Evolutionary conservation across 345 rosid species (phyloP).

Genomic region (Durio zibethinus): DNA sequence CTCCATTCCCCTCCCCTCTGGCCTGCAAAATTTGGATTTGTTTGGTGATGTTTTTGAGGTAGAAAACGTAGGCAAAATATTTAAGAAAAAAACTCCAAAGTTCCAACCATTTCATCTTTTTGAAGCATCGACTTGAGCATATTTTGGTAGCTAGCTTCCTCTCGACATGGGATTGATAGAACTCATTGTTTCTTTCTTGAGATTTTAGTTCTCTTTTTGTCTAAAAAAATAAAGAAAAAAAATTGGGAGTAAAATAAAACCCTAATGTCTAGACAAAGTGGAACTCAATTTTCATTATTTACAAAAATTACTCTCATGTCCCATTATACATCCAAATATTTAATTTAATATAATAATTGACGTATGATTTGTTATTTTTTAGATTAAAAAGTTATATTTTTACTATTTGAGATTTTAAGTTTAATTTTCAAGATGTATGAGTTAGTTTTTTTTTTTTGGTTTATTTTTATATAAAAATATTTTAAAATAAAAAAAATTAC

Average conservation of each 20-base stretch:
- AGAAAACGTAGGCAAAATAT: conserved; percentile 2
- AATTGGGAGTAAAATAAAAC: neutral
- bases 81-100: neutral
- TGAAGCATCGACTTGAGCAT: neutral
- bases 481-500: too few relatives aligned
- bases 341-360: too few relatives aligned
- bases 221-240: too few relatives aligned
- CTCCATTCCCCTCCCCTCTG: neutral
- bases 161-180: neutral
- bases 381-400: too few relatives aligned
- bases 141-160: neutral
- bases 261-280: neutral
- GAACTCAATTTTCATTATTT: neutral
- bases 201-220: neutral
- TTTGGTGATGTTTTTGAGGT: neutral
- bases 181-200: neutral
- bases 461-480: too few relatives aligned
- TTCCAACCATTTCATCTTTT: neutral
- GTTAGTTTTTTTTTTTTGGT: too few relatives aligned
- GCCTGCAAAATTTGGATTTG: neutral
- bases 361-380: too few relatives aligned
- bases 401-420: too few relatives aligned
- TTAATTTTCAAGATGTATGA: too few relatives aligned
- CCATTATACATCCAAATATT: too few relatives aligned
- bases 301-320: too few relatives aligned